Evolutionary conservation across 2,329 filamentous ascomycete genomes (phyloP).

Genomic region (Fusarium sp.): DNA sequence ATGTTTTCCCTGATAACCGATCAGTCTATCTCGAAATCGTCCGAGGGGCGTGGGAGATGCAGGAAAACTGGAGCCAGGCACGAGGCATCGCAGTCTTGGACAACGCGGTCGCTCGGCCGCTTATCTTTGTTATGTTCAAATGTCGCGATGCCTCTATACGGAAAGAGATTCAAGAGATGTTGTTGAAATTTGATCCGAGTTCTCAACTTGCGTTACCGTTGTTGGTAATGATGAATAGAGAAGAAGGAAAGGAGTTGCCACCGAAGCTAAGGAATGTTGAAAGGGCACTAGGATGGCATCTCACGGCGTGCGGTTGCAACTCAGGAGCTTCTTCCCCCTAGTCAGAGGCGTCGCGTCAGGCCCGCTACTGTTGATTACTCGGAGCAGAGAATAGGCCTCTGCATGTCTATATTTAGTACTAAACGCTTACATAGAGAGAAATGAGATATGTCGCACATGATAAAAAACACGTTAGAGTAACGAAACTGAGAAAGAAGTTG

Average conservation of each 20-base stretch:
- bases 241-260: constrained; percentile 14
- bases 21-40: constrained; percentile 37
- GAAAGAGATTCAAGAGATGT: constrained; percentile 15
- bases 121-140: constrained; percentile 36
- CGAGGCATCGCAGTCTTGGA: constrained; percentile 14
- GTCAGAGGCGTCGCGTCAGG: not conserved
- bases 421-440: not conserved
- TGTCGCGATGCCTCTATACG: constrained; percentile 29
- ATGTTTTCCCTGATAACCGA: constrained; percentile 30
- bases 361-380: not conserved
- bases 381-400: not conserved
- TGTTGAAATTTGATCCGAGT: constrained; percentile 7
- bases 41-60: constrained; percentile 13
- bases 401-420: not conserved
- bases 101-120: constrained; percentile 34
- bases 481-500: not conserved
- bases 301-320: constrained; percentile 20
- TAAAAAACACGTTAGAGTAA: not conserved
- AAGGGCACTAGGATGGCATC: constrained; percentile 36
- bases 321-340: not conserved
- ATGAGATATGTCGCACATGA: not conserved
- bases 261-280: constrained; percentile 36
- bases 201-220: constrained; percentile 29
- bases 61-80: constrained; percentile 1
- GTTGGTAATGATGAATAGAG: constrained; percentile 31